Percentiles rank a stretch among this genome's conserved stretches.
phyloP scores from a whole-genome alignment of 1,284 basidiomycete species.

The Ganoderma lucidum region DNA sequence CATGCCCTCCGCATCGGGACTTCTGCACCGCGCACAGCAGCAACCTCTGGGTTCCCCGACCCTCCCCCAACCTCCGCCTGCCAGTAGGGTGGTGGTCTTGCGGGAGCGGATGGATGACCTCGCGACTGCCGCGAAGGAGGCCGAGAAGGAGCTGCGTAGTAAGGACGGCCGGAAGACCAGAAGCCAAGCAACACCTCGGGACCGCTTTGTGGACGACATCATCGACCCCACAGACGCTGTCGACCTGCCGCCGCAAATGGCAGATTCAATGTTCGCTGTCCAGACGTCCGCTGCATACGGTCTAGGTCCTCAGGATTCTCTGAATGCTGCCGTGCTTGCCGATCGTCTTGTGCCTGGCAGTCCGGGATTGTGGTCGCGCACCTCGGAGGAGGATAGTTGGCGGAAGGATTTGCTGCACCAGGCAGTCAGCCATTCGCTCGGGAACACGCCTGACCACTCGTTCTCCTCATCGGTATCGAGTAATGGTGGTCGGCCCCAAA shows the following conservation, averaged over 20 bases:
- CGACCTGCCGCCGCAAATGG: conserved; percentile 71
- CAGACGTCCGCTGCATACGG: conserved; percentile 76
- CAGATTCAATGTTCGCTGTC: conserved; percentile 73
- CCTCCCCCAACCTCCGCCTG: conserved; percentile 40
- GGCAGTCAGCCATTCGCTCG: conserved; percentile 78
- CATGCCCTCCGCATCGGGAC: conserved; percentile 55
- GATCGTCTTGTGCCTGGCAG: conserved; percentile 72
- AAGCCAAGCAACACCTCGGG: conserved; percentile 42
- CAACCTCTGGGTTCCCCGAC: conserved; percentile 51
- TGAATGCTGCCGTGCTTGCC: conserved; percentile 75
- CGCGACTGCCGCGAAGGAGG: conserved; percentile 70
- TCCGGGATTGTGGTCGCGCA: conserved; percentile 64
- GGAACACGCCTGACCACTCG: conserved; percentile 54
- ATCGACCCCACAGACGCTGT: conserved; percentile 85
- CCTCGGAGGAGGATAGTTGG: conserved; percentile 69
- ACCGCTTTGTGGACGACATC: conserved; percentile 54
- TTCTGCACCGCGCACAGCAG: conserved; percentile 46
- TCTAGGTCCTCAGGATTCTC: conserved; percentile 72
- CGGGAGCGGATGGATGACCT: conserved; percentile 80
- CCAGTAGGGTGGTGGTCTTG: conserved; percentile 76
- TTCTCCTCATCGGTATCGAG: conserved; percentile 36
- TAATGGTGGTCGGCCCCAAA: conserved; percentile 29
- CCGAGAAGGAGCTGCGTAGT: conserved; percentile 71
- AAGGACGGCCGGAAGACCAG: conserved; percentile 45
- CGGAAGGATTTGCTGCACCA: conserved; percentile 73